These are phyloP conservation scores for Hypoxylon sp. DNA, from an alignment of 2,329 filamentous ascomycete species.

Conservation along the genomic window DNA sequence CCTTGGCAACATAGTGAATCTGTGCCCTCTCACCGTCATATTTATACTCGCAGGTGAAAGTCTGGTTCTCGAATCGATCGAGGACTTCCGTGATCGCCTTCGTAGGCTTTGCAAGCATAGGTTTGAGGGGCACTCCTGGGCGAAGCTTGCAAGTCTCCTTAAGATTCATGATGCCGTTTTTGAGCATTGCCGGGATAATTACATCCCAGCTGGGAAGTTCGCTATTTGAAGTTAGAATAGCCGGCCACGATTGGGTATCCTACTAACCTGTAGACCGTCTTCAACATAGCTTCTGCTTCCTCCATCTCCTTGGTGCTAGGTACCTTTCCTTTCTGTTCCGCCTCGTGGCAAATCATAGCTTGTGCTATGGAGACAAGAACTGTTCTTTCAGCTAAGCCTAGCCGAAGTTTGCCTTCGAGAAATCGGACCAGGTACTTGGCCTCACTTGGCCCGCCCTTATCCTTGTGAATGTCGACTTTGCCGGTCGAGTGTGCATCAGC, in stretches of 20 bases:
- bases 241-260: neutral
- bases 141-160: constrained; percentile 90
- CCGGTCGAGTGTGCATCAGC: constrained; percentile 81
- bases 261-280: constrained; percentile 86
- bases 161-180: constrained; percentile 87
- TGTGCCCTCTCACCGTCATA: constrained; percentile 99
- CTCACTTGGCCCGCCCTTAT: constrained; percentile 95
- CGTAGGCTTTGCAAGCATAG: constrained; percentile 98
- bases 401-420: constrained; percentile 91
- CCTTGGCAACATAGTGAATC: constrained; percentile 94
- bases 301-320: constrained; percentile 83
- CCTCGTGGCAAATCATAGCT: constrained; percentile 87
- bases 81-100: constrained; percentile 98
- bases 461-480: constrained; percentile 90
- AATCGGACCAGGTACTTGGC: constrained; percentile 95
- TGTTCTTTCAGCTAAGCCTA: constrained; percentile 93
- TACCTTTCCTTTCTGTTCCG: constrained; percentile 76
- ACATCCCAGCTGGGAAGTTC: constrained; percentile 96
- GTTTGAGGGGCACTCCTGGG: constrained; percentile 94
- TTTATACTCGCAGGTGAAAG: constrained; percentile 99
- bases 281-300: constrained; percentile 87
- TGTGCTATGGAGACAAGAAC: constrained; percentile 92
- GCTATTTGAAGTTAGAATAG: constrained; percentile 66
- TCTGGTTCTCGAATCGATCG: constrained; percentile 94
- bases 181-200: constrained; percentile 89